Base-by-base conservation (phyloP, 176 grass and related monocot species). In the Dendrocalamus sinicus region DNA sequence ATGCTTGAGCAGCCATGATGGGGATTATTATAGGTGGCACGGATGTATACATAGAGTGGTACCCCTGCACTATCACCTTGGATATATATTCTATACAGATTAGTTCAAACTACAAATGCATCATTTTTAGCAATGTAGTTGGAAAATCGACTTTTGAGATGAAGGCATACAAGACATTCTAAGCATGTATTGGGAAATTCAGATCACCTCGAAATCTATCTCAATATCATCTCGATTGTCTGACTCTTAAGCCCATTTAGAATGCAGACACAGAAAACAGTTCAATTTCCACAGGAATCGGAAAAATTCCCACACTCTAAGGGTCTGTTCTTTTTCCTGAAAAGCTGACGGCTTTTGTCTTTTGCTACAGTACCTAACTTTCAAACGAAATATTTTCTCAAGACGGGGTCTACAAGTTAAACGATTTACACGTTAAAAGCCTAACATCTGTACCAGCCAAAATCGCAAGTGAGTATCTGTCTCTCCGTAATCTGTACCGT, bases 1-100 rank as follows among this genome's bases (percentile, higher is more conserved):
- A 75, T 75, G 28, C 15, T 30, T 83, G n/a, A 70, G 72, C n/a
- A 58, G 30, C 13, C 30, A 50, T 75, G 68, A 83, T 91, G 79
- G 6, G 30, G 17, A 41, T 85, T 86, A 74, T n/a, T 68, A 39
- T 83, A 51, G 41, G 48, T 78, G 80, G 20, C 70, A 68, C 30
- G 89, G 26, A 50, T 73, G 35, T 3, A 63, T 77, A 58, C 41
- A 45, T 63, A 58, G 47, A 32, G 50, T 87, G 74, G 20, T 68
- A 13, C 32, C 50, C 40, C 62, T 47, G 20, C 70, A 80, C 59
- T 81, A 30, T 35, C 46, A 78, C 39, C 22, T 45, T 74, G 30
- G 87, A 73, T 90, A 41, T 71, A 48, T 74, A 51, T 52, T 62
- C 7, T 78, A 72, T 73, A 62, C 44, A 81, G 12, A 70, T 76